These are phyloP conservation scores for Jamesozyma hellenica DNA, from an alignment of 805 yeast genomes.

Conservation along the genomic window DNA sequence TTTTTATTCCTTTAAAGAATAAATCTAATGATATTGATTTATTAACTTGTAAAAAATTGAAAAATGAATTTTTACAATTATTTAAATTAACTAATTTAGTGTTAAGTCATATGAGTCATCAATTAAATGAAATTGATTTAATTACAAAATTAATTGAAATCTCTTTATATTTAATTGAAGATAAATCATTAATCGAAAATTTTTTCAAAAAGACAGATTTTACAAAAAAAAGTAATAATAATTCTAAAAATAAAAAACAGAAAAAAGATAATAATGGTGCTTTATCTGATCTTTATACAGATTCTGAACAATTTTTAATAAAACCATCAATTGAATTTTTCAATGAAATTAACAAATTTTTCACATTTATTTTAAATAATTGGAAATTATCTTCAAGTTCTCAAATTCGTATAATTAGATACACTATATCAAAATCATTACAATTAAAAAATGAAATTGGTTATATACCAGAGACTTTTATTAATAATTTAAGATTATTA, in stretches of 20 bases:
- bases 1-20: constrained; percentile 42
- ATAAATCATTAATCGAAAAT: constrained; percentile 25
- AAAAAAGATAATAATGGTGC: constrained; percentile 39
- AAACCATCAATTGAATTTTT: constrained; percentile 33
- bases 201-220: constrained; percentile 10
- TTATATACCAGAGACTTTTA: constrained; percentile 18
- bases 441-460: constrained; percentile 23
- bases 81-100: constrained; percentile 15
- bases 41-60: constrained; percentile 24
- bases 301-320: constrained; percentile 44
- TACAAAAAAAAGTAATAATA: constrained; percentile 11
- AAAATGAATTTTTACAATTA: constrained; percentile 15
- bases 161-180: constrained; percentile 35
- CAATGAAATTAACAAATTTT: constrained; percentile 32
- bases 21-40: constrained; percentile 35
- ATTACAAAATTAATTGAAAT: constrained; percentile 51
- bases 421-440: constrained; percentile 32
- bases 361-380: constrained; percentile 38
- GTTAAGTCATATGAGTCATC: constrained; percentile 28
- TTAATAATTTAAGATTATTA: constrained; percentile 41
- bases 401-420: constrained; percentile 47
- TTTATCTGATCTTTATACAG: constrained; percentile 58
- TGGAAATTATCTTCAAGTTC: constrained; percentile 51
- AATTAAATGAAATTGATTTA: constrained; percentile 40
- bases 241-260: constrained; percentile 28